phyloP scores from a whole-genome alignment of 139 green algal genomes.

The Chlamydomonas incerta region DNA sequence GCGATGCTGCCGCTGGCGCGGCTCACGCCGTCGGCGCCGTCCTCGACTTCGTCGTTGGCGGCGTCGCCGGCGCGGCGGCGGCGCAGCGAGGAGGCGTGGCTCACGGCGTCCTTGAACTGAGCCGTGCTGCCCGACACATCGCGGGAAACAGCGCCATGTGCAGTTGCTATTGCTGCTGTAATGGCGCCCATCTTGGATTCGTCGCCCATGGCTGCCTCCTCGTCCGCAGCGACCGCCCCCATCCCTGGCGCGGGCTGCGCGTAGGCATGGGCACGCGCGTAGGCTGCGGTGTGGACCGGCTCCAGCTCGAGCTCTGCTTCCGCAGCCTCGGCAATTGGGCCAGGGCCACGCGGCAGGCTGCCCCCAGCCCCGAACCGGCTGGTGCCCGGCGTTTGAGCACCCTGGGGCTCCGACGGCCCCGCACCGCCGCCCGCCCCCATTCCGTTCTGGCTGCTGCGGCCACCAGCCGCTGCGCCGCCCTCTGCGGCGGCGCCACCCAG shows the following conservation, averaged over 20 bases:
- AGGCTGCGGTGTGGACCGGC: no score
- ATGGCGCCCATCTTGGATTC: no score
- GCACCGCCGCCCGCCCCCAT: not conserved
- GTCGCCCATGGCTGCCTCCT: not conserved
- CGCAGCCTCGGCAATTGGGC: not conserved
- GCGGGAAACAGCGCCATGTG: no score
- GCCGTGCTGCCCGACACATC: no score
- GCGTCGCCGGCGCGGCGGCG: not conserved
- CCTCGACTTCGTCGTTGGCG: not conserved
- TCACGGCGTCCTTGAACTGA: no score
- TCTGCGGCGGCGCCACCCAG: not conserved
- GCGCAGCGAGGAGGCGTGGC: not conserved
- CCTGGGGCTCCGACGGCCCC: not conserved
- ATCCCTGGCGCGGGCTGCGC: no score
- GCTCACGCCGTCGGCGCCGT: not conserved
- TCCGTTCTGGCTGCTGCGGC: not conserved
- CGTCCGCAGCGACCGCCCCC: not conserved
- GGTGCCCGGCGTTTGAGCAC: no score
- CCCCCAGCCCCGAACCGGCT: not conserved
- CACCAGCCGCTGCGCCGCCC: no score
- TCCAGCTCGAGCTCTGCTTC: not conserved
- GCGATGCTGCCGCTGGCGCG: not conserved
- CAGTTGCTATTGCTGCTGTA: no score
- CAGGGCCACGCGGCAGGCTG: no score
- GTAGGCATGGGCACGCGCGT: no score